These are phyloP conservation scores for Aureococcus anophagefferens DNA, from an alignment of 108 stramenopile species.

Conservation along the genomic window DNA sequence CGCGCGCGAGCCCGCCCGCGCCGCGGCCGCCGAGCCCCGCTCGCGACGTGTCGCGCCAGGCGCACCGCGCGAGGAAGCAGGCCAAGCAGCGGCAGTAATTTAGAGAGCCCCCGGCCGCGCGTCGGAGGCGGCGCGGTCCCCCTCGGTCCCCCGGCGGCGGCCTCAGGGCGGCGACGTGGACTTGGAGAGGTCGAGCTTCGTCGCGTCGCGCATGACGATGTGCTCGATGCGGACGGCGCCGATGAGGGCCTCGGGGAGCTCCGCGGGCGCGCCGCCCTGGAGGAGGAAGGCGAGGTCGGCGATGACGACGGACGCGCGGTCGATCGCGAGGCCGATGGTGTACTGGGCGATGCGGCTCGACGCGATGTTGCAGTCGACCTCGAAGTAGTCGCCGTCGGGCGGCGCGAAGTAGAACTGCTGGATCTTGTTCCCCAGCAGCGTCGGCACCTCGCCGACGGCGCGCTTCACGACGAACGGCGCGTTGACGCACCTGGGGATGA, in stretches of 20 bases:
- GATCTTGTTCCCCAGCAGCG: constrained; percentile 17
- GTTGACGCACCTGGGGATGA: neutral
- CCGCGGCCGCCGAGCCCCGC: no score
- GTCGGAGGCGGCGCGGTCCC: no score
- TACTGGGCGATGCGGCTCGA: neutral
- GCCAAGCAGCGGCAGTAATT: no score
- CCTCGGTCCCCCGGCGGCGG: no score
- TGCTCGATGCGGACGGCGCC: neutral
- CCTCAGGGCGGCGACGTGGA: neutral
- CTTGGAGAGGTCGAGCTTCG: neutral
- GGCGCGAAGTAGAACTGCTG: constrained; percentile 8
- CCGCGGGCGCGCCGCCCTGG: constrained; percentile 4
- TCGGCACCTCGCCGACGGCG: constrained; percentile 17
- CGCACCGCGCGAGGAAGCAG: no score
- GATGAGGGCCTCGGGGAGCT: constrained; percentile 17
- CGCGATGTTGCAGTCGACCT: neutral
- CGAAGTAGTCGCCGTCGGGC: neutral
- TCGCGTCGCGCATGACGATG: neutral
- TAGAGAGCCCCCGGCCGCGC: no score
- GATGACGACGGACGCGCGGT: neutral
- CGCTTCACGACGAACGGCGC: constrained; percentile 10
- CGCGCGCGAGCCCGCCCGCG: no score
- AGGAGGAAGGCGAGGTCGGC: constrained; percentile 6
- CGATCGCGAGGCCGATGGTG: constrained; percentile 8
- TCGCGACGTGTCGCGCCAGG: no score